Conservation (phyloP, 768 basidiomycete genomes). For the Mycena galericulata region DNA sequence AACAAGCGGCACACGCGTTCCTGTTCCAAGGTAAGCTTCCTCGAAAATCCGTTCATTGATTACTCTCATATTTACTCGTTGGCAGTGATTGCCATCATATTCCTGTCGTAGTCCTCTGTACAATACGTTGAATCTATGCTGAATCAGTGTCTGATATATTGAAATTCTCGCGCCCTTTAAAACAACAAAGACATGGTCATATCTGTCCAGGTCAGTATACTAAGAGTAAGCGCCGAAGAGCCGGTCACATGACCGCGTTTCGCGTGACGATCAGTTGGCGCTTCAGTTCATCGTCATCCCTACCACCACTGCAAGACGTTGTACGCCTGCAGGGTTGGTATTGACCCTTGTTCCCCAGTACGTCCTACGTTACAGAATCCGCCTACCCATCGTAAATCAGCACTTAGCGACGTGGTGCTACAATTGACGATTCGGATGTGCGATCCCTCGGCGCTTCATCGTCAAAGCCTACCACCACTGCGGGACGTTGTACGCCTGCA, state of each 20-base stretch:
- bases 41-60: background rate
- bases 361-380: too few relatives aligned
- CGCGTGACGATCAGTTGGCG: background rate
- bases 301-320: constrained; percentile 1
- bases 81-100: background rate
- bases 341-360: background rate
- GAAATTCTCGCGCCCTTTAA: background rate
- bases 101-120: background rate
- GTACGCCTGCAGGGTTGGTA: constrained; percentile 2
- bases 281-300: background rate
- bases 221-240: background rate
- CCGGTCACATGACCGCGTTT: constrained; percentile 8
- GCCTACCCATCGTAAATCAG: too few relatives aligned
- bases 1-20: background rate
- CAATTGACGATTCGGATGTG: background rate
- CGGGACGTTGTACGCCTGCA: constrained; percentile 20
- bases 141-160: background rate
- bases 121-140: background rate
- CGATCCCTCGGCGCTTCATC: background rate
- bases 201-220: background rate
- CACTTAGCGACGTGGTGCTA: background rate
- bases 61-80: background rate
- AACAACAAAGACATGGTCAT: background rate
- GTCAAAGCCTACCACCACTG: constrained; percentile 3
- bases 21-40: background rate